Percentiles rank a stretch among this genome's conserved stretches.
These are phyloP conservation scores for Xenoacremonium recifei DNA, from an alignment of 2,329 filamentous ascomycete species.

Conservation along the genomic window DNA sequence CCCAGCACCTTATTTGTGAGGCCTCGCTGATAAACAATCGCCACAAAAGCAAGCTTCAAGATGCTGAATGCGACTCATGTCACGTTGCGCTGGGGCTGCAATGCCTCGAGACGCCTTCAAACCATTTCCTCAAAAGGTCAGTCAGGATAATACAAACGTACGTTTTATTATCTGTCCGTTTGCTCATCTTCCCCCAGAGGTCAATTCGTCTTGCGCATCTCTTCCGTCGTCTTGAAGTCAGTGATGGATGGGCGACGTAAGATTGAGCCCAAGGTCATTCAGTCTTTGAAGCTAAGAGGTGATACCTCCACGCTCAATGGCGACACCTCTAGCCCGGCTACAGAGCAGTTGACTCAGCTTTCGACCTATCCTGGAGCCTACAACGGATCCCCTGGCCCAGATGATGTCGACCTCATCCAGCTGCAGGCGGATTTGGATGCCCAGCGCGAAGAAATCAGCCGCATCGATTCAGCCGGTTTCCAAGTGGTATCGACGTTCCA, in stretches of 20 bases:
- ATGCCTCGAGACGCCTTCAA: slow-evolving; percentile 32
- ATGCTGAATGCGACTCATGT: slow-evolving; percentile 34
- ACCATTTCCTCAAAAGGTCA: slow-evolving; percentile 38
- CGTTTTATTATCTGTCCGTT: background rate
- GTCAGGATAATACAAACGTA: slow-evolving; percentile 7
- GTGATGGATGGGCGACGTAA: slow-evolving; percentile 18
- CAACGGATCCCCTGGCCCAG: background rate
- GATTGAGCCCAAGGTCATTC: slow-evolving; percentile 31
- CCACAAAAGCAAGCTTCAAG: slow-evolving; percentile 32
- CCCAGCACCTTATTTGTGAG: background rate
- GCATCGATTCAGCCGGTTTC: slow-evolving; percentile 35
- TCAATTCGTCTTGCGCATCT: slow-evolving; percentile 34
- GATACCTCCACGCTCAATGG: slow-evolving; percentile 8
- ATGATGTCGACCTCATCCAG: slow-evolving; percentile 21
- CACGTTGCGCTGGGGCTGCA: slow-evolving; percentile 31
- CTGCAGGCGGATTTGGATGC: slow-evolving; percentile 33
- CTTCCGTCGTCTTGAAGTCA: slow-evolving; percentile 26
- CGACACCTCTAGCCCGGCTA: background rate
- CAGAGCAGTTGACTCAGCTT: background rate
- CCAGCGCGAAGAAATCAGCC: slow-evolving; percentile 34
- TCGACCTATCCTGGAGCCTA: too few relatives aligned
- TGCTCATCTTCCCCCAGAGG: slow-evolving; percentile 25
- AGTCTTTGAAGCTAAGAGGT: slow-evolving; percentile 29
- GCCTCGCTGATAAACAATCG: background rate
- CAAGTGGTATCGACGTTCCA: slow-evolving; percentile 38